Evolutionary conservation across 1,139 yeast genomes (phyloP), one percentile per base, ranked within the genome.

Genomic region (Yamadazyma epiphylla): DNA sequence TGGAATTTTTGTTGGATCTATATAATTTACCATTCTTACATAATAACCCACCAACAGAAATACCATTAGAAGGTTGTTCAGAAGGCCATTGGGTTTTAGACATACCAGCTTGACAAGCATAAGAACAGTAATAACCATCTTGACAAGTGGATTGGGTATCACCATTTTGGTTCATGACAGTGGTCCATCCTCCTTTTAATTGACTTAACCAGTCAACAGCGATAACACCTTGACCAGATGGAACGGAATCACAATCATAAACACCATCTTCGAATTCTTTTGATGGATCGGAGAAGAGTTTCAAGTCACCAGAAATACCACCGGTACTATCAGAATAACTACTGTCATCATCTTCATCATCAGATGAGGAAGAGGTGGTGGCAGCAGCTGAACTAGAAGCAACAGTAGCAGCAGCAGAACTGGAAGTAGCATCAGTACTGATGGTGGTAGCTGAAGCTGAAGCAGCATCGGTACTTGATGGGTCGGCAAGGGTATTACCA

Each of bases 61-160:
- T 78, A 64, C 94, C 94, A 53, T 62, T 71, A 28, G 77, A 43
- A 36, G 91, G 91, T 62, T 83, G 94, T 19, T 56, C 45, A 20
- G 76, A 60, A 36, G 94, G 94, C 88, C 88, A 83, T 66, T 83
- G 94, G 36, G 91, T 82, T 70, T 83, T 83, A 48, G 91, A 82
- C 91, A 82, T 82, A 75, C 94, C 94, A 35, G 91, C 76, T 63
- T 82, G 89, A 64, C 94, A 83, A 41, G 91, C 87, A 55, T 83
- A 83, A 35, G 91, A 83, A 60, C 94, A 91, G 78, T 84, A 87
- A 55, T 76, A 77, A 41, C 96, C 97, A 46, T 87, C 95, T 48
- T 68, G 53, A 72, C 98, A 91, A 31, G 41, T 33, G 65, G 65
- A 53, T 38, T 88, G 78, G 46, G 88, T 70, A 37, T 82, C 75